A percentile compares a stretch with the other conserved stretches of the same genome.
Evolutionary conservation across 164 flowering plant genomes (phyloP).

Genomic region (Annona squamosa): DNA sequence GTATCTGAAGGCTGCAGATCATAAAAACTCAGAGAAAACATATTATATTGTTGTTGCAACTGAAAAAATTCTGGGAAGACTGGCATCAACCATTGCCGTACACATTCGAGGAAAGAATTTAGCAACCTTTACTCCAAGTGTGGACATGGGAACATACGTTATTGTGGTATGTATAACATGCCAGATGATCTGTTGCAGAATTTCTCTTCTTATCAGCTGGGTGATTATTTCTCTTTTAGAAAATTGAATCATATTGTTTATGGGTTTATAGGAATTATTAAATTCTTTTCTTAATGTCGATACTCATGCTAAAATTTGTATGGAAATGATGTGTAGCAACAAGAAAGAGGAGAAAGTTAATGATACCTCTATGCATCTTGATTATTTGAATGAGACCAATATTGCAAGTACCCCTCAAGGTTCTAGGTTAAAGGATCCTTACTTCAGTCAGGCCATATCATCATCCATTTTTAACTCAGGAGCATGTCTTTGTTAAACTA

Average conservation of each 20-base stretch:
- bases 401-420: neutral
- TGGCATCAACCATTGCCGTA: slow-evolving; percentile 84
- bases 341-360: neutral
- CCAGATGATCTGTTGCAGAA: neutral
- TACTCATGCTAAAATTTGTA: neutral
- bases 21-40: slow-evolving; percentile 60
- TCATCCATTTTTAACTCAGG: no score
- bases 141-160: slow-evolving; percentile 96
- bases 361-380: neutral
- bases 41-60: slow-evolving; percentile 98
- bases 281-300: neutral
- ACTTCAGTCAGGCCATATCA: no score
- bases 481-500: no score
- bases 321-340: neutral
- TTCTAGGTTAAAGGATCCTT: neutral
- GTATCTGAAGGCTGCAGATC: slow-evolving; percentile 94
- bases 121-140: slow-evolving; percentile 91
- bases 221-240: neutral
- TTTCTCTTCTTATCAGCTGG: neutral
- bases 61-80: slow-evolving; percentile 85
- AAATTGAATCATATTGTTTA: neutral
- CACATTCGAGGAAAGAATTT: slow-evolving; percentile 87
- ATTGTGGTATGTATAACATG: slow-evolving; percentile 69
- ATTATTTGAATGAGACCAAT: neutral
- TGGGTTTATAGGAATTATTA: neutral